Percentiles rank a stretch among this genome's conserved stretches.
phyloP scores from a whole-genome alignment of 1,284 basidiomycete species.

The Leccinum glutinopallens region DNA sequence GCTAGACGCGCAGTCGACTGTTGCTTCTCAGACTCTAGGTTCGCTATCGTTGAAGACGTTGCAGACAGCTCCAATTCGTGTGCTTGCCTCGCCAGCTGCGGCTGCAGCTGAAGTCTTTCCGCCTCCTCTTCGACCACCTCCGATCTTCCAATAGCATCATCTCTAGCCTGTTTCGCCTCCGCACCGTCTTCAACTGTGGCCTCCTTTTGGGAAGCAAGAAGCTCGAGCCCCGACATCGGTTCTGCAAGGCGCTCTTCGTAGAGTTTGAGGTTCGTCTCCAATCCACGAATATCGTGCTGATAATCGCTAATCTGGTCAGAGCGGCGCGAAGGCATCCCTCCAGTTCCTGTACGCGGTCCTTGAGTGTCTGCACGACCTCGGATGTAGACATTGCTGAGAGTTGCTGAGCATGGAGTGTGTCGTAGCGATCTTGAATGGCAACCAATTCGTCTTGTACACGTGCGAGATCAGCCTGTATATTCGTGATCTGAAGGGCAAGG shows the following conservation, averaged over 20 bases:
- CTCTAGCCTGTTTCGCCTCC: constrained; percentile 67
- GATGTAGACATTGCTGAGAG: constrained; percentile 59
- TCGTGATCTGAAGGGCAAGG: constrained; percentile 58
- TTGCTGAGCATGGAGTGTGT: constrained; percentile 61
- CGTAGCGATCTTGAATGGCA: constrained; percentile 59
- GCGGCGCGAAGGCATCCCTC: constrained; percentile 60
- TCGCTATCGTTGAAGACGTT: constrained; percentile 20
- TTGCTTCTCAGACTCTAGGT: constrained; percentile 20
- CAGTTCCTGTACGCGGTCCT: constrained; percentile 63
- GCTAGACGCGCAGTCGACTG: constrained; percentile 16
- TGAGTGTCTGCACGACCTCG: constrained; percentile 55
- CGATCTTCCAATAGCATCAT: constrained; percentile 51
- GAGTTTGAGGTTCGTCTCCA: constrained; percentile 69
- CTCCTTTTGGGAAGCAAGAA: constrained; percentile 61
- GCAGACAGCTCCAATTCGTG: constrained; percentile 25
- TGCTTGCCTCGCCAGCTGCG: constrained; percentile 11
- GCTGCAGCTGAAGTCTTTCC: constrained; percentile 57
- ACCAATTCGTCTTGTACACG: constrained; percentile 52
- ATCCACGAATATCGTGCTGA: constrained; percentile 70
- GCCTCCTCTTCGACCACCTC: constrained; percentile 49
- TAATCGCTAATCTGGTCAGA: constrained; percentile 73
- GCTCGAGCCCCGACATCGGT: constrained; percentile 67
- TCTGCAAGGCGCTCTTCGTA: constrained; percentile 73
- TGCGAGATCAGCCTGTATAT: constrained; percentile 60
- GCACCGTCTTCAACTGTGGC: constrained; percentile 82